These are phyloP conservation scores for Fusarium chuoi DNA, from an alignment of 2,329 filamentous ascomycete species.

Conservation along the genomic window DNA sequence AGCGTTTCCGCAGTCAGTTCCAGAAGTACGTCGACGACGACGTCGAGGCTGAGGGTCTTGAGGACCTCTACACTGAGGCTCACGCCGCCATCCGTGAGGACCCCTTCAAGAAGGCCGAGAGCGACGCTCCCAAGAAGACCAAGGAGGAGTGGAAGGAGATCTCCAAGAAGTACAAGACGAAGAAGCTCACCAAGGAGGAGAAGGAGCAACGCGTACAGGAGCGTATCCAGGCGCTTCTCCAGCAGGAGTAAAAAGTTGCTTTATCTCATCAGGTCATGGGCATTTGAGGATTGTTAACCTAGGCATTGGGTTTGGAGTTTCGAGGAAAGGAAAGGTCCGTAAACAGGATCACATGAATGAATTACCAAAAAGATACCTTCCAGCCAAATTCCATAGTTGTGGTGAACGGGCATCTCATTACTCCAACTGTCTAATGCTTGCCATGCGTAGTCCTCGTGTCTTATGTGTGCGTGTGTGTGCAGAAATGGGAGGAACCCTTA, in stretches of 20 bases:
- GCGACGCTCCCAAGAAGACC: conserved; percentile 84
- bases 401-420: conserved; percentile 46
- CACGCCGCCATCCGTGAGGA: conserved; percentile 98
- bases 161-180: conserved; percentile 85
- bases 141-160: conserved; percentile 98
- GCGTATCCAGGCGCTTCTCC: conserved; percentile 86
- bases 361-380: conserved; percentile 49
- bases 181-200: conserved; percentile 86
- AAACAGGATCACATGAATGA: conserved; percentile 52
- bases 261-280: conserved; percentile 36
- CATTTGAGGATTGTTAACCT: conserved; percentile 46
- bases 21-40: conserved; percentile 97
- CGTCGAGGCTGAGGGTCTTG: conserved; percentile 93
- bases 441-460: not conserved
- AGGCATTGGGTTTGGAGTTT: conserved; percentile 54
- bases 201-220: conserved; percentile 84
- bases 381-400: conserved; percentile 46
- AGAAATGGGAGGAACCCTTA: not conserved
- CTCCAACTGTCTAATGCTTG: conserved; percentile 28
- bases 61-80: conserved; percentile 95
- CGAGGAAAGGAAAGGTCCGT: conserved; percentile 49
- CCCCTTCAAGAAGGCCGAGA: conserved; percentile 92
- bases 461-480: conserved; percentile 2
- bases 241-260: conserved; percentile 54
- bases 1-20: conserved; percentile 99